Evolutionary conservation across 345 rosid species (phyloP), one percentile per base, ranked within the genome.

Genomic region (Camelina laxa): DNA sequence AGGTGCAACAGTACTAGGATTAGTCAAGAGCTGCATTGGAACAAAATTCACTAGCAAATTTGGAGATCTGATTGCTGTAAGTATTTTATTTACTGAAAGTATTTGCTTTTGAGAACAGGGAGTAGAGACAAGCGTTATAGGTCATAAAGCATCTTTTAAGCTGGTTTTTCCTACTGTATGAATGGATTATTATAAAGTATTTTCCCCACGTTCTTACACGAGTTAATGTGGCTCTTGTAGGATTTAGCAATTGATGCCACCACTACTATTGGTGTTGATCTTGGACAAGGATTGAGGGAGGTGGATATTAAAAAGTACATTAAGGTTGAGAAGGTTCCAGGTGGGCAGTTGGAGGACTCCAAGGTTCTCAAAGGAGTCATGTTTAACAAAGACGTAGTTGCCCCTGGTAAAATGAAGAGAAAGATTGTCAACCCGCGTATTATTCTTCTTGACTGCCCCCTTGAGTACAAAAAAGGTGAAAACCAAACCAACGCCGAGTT

Each of bases 381-480:
- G 98, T 84, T 94, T 63, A 85, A 88, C 80, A 94, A 94, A 79
- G 98, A 91, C 72, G 95, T 94, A 59, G 90, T 94, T 61, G 91
- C 91, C 56, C 98, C 98, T 20, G 97, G 96, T 7, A 94, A 94
- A 85, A 91, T 94, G 98, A 94, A 85, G 79, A 85, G 98, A 78
- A 94, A 88, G 88, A 91, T 94, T 35, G 79, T 83, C 61, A 85
- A 86, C 24, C 98, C 98, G 2, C 91, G 96, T 6, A 75, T 94
- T 72, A 86, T 91, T 60, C 97, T 94, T 74, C 95, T 94, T 54
- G 97, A 94, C 67, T 87, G 86, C 50, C 97, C 98, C n/a, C 88
- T 94, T 38, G 98, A 94, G 85, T 91, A 94, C 86, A 94, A 94
- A 83, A 94, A 94, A 74, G 98, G 98, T 13, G 98, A 94, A 87